phyloP scores from a whole-genome alignment of 2,329 filamentous ascomycete genomes.

The Raffaelea ambrosiae region DNA sequence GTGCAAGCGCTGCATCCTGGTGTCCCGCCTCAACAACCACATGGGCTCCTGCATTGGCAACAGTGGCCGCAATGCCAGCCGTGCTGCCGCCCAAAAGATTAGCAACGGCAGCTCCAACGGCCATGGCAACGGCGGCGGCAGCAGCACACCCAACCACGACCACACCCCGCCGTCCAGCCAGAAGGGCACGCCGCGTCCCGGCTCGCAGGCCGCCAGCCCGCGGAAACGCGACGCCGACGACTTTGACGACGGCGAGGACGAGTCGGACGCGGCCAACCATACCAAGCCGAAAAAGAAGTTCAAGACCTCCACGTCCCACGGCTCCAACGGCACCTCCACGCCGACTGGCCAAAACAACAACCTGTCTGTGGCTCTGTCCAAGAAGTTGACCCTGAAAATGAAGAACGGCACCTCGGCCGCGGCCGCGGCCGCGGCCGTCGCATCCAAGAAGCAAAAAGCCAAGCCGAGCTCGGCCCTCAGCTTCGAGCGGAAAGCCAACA shows the following conservation, averaged over 20 bases:
- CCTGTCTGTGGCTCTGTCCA: slow-evolving; percentile 8
- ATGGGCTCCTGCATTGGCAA: slow-evolving; percentile 62
- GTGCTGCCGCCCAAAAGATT: slow-evolving; percentile 55
- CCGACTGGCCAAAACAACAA: slow-evolving; percentile 10
- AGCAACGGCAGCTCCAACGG: slow-evolving; percentile 47
- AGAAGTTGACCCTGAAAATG: slow-evolving; percentile 29
- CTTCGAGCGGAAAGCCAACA: slow-evolving; percentile 32
- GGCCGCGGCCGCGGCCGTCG: slow-evolving; percentile 3
- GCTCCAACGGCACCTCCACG: slow-evolving; percentile 3
- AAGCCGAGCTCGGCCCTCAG: slow-evolving; percentile 42
- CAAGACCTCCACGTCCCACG: slow-evolving; percentile 26
- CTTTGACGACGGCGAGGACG: slow-evolving; percentile 44
- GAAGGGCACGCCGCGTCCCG: slow-evolving; percentile 50
- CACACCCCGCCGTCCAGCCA: slow-evolving; percentile 55
- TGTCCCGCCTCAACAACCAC: slow-evolving; percentile 58
- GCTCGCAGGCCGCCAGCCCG: slow-evolving; percentile 44
- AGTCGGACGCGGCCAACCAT: slow-evolving; percentile 30
- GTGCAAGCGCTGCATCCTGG: slow-evolving; percentile 57
- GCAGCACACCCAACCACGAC: slow-evolving; percentile 38
- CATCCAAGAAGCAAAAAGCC: slow-evolving; percentile 45
- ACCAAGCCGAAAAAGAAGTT: slow-evolving; percentile 48
- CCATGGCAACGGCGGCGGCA: slow-evolving; percentile 23
- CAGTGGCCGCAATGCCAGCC: slow-evolving; percentile 53
- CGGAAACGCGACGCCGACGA: slow-evolving; percentile 49
- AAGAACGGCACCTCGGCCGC: slow-evolving; percentile 35